Evolutionary conservation across 1,284 basidiomycete genomes (phyloP).

Genomic region (Ustilago crameri): DNA sequence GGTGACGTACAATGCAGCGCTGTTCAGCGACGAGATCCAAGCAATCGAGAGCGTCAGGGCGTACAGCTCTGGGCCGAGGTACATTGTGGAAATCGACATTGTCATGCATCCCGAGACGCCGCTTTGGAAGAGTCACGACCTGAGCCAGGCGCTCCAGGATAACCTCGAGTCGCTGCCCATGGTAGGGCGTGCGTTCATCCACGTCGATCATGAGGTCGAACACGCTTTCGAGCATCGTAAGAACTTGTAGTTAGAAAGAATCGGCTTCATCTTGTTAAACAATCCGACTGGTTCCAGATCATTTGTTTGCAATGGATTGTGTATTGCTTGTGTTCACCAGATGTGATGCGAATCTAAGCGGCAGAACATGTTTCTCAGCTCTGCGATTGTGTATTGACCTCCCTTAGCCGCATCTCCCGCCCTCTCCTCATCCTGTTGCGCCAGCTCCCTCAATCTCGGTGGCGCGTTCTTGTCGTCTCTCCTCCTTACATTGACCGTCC

Average conservation of each 20-base stretch:
- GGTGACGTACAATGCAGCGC: conserved; percentile 82
- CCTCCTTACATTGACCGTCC: conserved; percentile 54
- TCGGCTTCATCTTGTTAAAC: too few species aligned
- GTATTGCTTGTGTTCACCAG: conserved; percentile 30
- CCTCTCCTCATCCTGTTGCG: neutral
- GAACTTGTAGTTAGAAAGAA: conserved; percentile 38
- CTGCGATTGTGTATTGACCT: conserved; percentile 15
- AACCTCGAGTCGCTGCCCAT: conserved; percentile 90
- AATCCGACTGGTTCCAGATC: too few species aligned
- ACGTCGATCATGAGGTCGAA: conserved; percentile 59
- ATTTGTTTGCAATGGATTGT: neutral
- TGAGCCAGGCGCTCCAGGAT: conserved; percentile 91
- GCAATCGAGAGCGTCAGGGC: conserved; percentile 78
- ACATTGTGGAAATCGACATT: conserved; percentile 93
- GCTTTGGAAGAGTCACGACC: conserved; percentile 89
- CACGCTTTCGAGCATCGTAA: conserved; percentile 59
- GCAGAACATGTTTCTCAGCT: conserved; percentile 30
- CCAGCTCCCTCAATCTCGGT: conserved; percentile 9
- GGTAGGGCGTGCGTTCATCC: conserved; percentile 74
- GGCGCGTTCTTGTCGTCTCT: conserved; percentile 45
- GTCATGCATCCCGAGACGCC: conserved; percentile 91
- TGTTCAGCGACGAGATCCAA: conserved; percentile 80
- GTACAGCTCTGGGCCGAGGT: conserved; percentile 74
- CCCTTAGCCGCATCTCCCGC: neutral
- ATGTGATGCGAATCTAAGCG: conserved; percentile 24